These are phyloP conservation scores for Angophora floribunda DNA, from an alignment of 345 rosid species.

Conservation along the genomic window DNA sequence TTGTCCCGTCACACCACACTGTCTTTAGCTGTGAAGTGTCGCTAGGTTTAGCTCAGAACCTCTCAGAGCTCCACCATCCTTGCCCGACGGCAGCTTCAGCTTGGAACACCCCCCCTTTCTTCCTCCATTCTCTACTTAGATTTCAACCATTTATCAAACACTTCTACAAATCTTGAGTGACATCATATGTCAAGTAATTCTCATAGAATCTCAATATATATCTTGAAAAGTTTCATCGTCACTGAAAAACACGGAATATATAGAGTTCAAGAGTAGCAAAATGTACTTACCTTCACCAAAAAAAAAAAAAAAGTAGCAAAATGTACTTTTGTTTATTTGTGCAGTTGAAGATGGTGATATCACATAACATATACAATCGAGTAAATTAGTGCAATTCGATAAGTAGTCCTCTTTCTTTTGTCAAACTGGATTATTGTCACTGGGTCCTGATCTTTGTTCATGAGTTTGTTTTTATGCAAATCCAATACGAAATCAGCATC, in stretches of 20 bases:
- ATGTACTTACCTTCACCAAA: too few species aligned
- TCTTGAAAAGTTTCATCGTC: neutral
- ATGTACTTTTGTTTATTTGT: neutral
- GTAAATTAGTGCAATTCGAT: neutral
- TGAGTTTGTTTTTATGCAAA: neutral
- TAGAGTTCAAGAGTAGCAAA: neutral
- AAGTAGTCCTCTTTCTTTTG: neutral
- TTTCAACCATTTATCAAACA: neutral
- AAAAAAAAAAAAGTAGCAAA: too few species aligned
- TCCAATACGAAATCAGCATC: neutral
- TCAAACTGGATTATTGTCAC: neutral
- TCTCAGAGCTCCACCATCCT: slow-evolving; percentile 90
- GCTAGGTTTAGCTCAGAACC: slow-evolving; percentile 75
- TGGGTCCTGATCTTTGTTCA: neutral
- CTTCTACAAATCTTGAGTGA: neutral
- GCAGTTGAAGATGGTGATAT: neutral
- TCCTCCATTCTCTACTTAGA: slow-evolving; percentile 67
- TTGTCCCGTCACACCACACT: slow-evolving; percentile 87
- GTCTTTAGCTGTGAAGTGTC: slow-evolving; percentile 82
- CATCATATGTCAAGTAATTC: neutral
- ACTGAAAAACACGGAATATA: neutral
- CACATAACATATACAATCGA: neutral
- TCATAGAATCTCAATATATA: neutral
- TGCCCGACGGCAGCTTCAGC: slow-evolving; percentile 87
- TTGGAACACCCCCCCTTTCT: slow-evolving; percentile 61